A percentile compares a stretch with the other conserved stretches of the same genome.
Evolutionary conservation across 495 filamentous ascomycete species (phyloP).

Genomic region (Usnea hakonensis): DNA sequence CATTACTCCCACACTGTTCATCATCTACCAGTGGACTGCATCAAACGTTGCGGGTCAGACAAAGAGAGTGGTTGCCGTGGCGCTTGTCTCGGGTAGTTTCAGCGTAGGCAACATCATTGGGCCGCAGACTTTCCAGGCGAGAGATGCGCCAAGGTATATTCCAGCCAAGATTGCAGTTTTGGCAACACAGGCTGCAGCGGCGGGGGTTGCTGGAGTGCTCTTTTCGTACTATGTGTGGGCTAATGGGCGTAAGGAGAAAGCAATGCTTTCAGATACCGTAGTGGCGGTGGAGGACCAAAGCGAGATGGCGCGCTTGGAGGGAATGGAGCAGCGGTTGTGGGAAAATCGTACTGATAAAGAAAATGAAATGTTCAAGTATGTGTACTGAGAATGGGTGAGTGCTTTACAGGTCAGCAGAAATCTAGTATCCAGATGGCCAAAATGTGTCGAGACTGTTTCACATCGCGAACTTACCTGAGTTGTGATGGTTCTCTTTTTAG

Average conservation of each 20-base stretch:
- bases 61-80: slow-evolving; percentile 46
- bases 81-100: slow-evolving; percentile 51
- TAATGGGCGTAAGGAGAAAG: slow-evolving; percentile 34
- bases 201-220: slow-evolving; percentile 34
- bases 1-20: slow-evolving; percentile 35
- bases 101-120: slow-evolving; percentile 60
- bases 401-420: background rate
- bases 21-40: slow-evolving; percentile 44
- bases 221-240: slow-evolving; percentile 40
- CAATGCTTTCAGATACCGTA: background rate
- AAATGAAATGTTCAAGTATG: slow-evolving; percentile 38
- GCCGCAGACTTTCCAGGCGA: slow-evolving; percentile 55
- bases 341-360: slow-evolving; percentile 39
- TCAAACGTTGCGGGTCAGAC: slow-evolving; percentile 44
- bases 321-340: slow-evolving; percentile 30
- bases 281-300: slow-evolving; percentile 22
- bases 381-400: slow-evolving; percentile 33
- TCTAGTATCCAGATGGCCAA: background rate
- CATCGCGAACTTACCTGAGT: background rate
- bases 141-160: slow-evolving; percentile 51
- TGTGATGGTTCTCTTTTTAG: background rate
- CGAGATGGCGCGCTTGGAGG: background rate
- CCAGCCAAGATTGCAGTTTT: slow-evolving; percentile 57
- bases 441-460: background rate
- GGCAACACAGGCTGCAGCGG: slow-evolving; percentile 39